A percentile compares a stretch with the other conserved stretches of the same genome.
These are phyloP conservation scores for Dunaliella sp. DNA, from an alignment of 139 green algal genomes.

Conservation along the genomic window DNA sequence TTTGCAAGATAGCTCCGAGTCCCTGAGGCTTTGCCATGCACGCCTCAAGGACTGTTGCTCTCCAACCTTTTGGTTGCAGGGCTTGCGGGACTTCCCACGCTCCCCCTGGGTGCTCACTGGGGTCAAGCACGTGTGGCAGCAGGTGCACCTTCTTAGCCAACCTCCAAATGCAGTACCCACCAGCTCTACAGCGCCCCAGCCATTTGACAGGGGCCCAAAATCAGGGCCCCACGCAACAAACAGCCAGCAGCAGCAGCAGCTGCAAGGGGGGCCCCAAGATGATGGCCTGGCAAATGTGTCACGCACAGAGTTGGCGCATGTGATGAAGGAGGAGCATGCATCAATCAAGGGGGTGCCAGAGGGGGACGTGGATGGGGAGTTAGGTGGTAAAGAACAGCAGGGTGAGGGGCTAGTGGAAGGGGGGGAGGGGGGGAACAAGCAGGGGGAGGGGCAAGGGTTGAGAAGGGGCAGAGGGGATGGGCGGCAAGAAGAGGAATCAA, in stretches of 20 bases:
- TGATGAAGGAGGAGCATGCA: no score
- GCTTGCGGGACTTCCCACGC: background rate
- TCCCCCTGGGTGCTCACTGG: background rate
- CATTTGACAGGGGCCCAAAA: background rate
- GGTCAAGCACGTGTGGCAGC: background rate
- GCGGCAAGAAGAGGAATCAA: no score
- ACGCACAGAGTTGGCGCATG: background rate
- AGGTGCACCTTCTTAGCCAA: no score
- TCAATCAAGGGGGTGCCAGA: no score
- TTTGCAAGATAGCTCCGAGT: background rate
- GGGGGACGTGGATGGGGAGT: no score
- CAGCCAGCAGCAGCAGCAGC: background rate
- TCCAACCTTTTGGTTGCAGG: background rate
- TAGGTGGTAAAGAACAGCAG: no score
- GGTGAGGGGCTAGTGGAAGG: no score
- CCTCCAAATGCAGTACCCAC: no score
- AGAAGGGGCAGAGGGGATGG: no score
- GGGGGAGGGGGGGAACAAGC: no score
- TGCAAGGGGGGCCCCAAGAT: background rate
- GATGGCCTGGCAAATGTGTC: background rate
- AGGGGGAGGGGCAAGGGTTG: no score
- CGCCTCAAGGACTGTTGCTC: background rate
- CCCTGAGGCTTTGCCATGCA: background rate
- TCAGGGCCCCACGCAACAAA: background rate
- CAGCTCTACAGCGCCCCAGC: background rate